phyloP scores from a whole-genome alignment of 176 grass and related monocot species.

The Hsuehochloa calcarea region DNA sequence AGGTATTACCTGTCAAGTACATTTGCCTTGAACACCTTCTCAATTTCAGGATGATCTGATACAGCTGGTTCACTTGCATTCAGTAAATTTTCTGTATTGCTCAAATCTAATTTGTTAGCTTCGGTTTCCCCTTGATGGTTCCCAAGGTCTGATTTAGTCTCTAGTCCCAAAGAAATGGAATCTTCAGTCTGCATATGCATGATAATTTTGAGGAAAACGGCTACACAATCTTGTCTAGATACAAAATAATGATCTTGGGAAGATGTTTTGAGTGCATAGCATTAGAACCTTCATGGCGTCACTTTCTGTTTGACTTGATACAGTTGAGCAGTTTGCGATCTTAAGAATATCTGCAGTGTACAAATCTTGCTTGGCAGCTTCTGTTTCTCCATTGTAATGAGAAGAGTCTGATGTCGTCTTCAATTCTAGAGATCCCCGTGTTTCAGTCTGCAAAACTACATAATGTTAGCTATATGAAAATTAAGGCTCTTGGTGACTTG shows the following conservation, averaged over 20 bases:
- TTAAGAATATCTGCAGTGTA: not conserved
- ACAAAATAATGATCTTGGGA: conserved; percentile 26
- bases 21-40: conserved; percentile 24
- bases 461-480: not conserved
- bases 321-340: not conserved
- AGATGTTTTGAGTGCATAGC: not conserved
- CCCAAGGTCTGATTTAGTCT: conserved; percentile 29
- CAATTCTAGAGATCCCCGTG: not conserved
- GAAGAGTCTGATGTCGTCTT: not conserved
- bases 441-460: conserved; percentile 32
- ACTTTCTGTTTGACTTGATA: conserved; percentile 31
- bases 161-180: conserved; percentile 28
- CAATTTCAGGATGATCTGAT: conserved; percentile 38
- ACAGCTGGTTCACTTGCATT: conserved; percentile 22
- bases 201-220: conserved; percentile 13
- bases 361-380: conserved; percentile 15
- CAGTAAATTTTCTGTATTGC: conserved; percentile 13
- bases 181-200: conserved; percentile 35
- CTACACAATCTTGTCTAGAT: not conserved
- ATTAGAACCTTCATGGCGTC: conserved; percentile 18
- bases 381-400: conserved; percentile 15
- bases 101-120: conserved; percentile 17
- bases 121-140: conserved; percentile 29
- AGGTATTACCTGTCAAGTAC: conserved; percentile 50
- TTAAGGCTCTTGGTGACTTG: not conserved